Evolutionary conservation across 805 yeast species (phyloP).

Genomic region (Nakazawaea pomicola): DNA sequence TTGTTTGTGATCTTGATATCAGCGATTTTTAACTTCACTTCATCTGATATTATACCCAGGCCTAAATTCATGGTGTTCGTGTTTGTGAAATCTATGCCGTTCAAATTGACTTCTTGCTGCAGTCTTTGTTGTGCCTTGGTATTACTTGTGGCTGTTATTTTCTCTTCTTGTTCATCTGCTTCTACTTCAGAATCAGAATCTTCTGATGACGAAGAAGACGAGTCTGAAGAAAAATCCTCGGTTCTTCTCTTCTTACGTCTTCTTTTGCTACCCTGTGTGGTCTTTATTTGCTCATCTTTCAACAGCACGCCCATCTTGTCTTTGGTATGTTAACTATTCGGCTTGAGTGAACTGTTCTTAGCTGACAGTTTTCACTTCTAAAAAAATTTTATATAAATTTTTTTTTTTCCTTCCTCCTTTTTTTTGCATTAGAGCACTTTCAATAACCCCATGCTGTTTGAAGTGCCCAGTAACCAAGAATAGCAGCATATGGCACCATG

Average conservation of each 20-base stretch:
- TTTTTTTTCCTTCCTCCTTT: too few species aligned
- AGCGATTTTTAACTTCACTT: conserved; percentile 15
- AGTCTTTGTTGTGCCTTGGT: conserved; percentile 18
- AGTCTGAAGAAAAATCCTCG: conserved; percentile 58
- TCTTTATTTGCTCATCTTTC: conserved; percentile 8
- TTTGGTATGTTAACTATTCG: neutral
- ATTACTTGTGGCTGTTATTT: conserved; percentile 16
- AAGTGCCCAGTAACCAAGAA: too few species aligned
- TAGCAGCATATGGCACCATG: too few species aligned
- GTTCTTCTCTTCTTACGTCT: conserved; percentile 82
- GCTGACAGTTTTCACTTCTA: too few species aligned
- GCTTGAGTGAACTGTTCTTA: too few species aligned
- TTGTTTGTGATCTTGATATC: conserved; percentile 14
- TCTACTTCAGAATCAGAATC: conserved; percentile 26
- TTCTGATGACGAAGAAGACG: conserved; percentile 41
- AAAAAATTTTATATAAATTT: too few species aligned
- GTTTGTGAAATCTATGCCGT: conserved; percentile 25
- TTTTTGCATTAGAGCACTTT: too few species aligned
- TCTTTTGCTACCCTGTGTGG: conserved; percentile 32
- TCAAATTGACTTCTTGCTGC: conserved; percentile 16
- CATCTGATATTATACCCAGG: conserved; percentile 15
- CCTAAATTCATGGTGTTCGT: conserved; percentile 17
- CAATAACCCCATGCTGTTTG: too few species aligned
- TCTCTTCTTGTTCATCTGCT: conserved; percentile 13
- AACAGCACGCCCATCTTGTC: conserved; percentile 8